Conservation (phyloP, 768 basidiomycete species). For the Hydnomerulius pinastri region DNA sequence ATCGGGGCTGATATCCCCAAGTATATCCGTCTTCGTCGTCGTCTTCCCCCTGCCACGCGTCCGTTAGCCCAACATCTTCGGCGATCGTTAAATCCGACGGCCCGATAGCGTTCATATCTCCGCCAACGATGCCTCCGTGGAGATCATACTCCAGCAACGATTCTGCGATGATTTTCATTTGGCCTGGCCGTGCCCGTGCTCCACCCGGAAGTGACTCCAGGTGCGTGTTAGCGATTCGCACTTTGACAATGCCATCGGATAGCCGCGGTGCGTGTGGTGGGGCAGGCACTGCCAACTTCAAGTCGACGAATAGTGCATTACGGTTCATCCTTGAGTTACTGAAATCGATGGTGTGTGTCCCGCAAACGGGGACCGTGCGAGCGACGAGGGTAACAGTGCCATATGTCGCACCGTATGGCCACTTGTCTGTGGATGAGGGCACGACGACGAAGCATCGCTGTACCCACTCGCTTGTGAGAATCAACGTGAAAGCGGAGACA, state of each 20-base stretch:
- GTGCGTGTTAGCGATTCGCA: constrained; percentile 74
- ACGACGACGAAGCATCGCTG: constrained; percentile 57
- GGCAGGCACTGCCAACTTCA: constrained; percentile 44
- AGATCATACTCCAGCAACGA: constrained; percentile 49
- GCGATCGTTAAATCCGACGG: constrained; percentile 45
- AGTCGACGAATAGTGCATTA: constrained; percentile 58
- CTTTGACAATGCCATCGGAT: constrained; percentile 41
- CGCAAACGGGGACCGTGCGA: constrained; percentile 50
- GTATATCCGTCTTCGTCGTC: constrained; percentile 53
- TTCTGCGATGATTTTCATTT: constrained; percentile 54
- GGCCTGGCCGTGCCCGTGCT: constrained; percentile 44
- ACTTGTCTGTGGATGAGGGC: constrained; percentile 54
- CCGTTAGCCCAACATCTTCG: constrained; percentile 48
- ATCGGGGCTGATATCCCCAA: constrained; percentile 67
- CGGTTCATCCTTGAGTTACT: constrained; percentile 51
- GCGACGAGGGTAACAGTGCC: constrained; percentile 76
- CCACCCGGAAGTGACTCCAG: constrained; percentile 63
- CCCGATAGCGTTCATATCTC: constrained; percentile 73
- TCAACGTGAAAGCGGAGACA: constrained; percentile 40
- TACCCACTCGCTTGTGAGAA: constrained; percentile 66
- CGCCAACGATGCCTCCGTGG: constrained; percentile 62
- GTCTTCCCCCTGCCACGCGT: constrained; percentile 57
- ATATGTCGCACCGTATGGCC: constrained; percentile 52
- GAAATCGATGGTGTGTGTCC: constrained; percentile 54
- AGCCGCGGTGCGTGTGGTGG: constrained; percentile 31